Base-by-base conservation (phyloP, 1,284 basidiomycete species). In the Meripilus lineatus region DNA sequence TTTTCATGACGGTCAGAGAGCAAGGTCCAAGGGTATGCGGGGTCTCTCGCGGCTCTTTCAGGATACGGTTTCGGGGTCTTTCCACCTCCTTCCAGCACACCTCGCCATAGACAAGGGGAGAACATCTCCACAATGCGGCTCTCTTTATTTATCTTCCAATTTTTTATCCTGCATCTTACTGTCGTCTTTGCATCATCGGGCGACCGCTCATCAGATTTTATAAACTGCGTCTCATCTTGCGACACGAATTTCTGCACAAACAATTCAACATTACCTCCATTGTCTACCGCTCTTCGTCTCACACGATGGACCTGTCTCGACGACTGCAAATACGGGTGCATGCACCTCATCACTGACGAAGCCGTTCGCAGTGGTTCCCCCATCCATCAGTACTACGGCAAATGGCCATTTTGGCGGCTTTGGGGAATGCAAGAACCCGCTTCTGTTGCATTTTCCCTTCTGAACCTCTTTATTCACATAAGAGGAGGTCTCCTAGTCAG, bases 381-480 rank as follows among this genome's bases (percentile, higher is more conserved):
- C 22, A 67, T 87, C 17, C 74, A 88, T 43, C 93, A 96, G 57
- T 97, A 89, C 64, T 81, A 93, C 57, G 96, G 96, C 20, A 99
- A 99, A 70, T 99, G 95, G 94, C 90, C 93, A 0, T 97, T 97
- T 63, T 86, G 84, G 77, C 75, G 93, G 32, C 67, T 89, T 18
- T 65, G 74, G 4, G 92, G 92, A 21, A 86, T 92, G 65, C 96
- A 99, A 64, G 96, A 99, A 64, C 94, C 95, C 3, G 82, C 93
- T 13, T 91, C 90, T 8, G 93, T 97, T 43, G 62, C 83, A 23
- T 97, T 98, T 69, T 94, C 90, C 5, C 54, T 97, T 18, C 62
- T 84, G 47, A 99, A 99, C 63, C 69, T 96, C 23, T 79, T 72
- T 65, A 77, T 76, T 20, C 91, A 97, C 60, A 66, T 70, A 1